Percentiles rank a stretch among this genome's conserved stretches.
phyloP scores from a whole-genome alignment of 2,329 filamentous ascomycete species.

The Ophiostoma tasmaniense region DNA sequence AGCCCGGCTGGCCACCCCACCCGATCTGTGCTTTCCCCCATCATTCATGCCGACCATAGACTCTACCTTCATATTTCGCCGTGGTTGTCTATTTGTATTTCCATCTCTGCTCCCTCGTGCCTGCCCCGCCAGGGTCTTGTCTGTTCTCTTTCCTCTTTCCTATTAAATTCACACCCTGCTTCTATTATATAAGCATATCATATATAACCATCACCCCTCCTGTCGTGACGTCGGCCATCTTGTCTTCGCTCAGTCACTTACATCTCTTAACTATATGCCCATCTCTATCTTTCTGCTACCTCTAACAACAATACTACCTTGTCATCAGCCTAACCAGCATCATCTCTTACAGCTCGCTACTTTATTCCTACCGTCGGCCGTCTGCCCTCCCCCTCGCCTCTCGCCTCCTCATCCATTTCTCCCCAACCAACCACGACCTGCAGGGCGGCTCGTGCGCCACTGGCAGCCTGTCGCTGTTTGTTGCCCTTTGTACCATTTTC shows the following conservation, averaged over 20 bases:
- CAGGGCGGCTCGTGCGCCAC: neutral
- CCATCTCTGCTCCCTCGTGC: constrained; percentile 9
- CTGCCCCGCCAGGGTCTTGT: constrained; percentile 12
- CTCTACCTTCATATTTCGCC: neutral
- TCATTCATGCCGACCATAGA: neutral
- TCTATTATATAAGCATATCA: neutral
- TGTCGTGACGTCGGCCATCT: neutral
- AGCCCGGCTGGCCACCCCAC: neutral
- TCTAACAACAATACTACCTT: neutral
- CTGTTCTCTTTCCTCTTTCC: neutral
- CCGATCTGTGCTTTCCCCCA: neutral
- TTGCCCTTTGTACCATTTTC: neutral
- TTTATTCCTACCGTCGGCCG: neutral
- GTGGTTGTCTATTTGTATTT: constrained; percentile 8
- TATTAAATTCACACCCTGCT: neutral
- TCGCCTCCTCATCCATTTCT: neutral
- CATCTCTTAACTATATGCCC: neutral
- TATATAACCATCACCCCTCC: neutral
- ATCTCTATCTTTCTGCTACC: neutral
- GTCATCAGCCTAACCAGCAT: neutral
- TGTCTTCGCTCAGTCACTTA: neutral
- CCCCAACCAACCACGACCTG: neutral
- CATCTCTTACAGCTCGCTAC: neutral
- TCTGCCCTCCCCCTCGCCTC: no score
- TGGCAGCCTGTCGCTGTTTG: neutral